Evolutionary conservation across 2,329 filamentous ascomycete species (phyloP), one percentile per base, ranked within the genome.

Genomic region (Raffaelea ambrosiae): DNA sequence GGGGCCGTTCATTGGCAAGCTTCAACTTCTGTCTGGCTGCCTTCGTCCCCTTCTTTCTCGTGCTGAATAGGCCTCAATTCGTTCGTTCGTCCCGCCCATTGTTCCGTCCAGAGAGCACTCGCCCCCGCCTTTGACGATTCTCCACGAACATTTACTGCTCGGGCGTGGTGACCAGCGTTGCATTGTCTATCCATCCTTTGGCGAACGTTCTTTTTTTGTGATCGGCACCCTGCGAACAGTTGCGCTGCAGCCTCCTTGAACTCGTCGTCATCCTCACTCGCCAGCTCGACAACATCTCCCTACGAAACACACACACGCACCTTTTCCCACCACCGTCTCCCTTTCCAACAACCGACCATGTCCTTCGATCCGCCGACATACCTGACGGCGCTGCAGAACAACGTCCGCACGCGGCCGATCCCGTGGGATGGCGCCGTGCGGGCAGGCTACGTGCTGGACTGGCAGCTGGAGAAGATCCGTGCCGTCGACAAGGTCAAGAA

Each of bases 381-480:
- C 68, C 81, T 81, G 49, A 70, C 71, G 63, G 91, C 88, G 57
- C 78, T 96, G 58, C 90, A 95, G 73, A 94, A 88, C 79, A 97
- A 97, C 75, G 95, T 97, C 66, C 88, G 93, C 63, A 86, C 88
- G 63, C 82, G 93, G 57, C 90, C 90, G 55, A 95, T 98, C 69
- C 90, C 91, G 50, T 98, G 93, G 93, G 91, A 97, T 68, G 91
- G 91, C 60, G 90, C 91, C 60, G 88, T 95, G 57, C 82, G 93
- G 66, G 88, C 88, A 58, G 88, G 90, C 66, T 93, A 88, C 61
- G 86, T 98, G 68, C 95, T 87, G 50, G 91, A 97, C 58, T 84
- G 86, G 57, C 91, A 98, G 68, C 80, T 96, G 58, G 87, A 86
- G 72, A 91, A 90, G 76, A 95, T 98, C 70, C 90, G 90, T 67